Percentiles rank a stretch among this genome's conserved stretches.
Conservation (phyloP, 805 yeast genomes). For the Kodamaea kakaduensis region DNA sequence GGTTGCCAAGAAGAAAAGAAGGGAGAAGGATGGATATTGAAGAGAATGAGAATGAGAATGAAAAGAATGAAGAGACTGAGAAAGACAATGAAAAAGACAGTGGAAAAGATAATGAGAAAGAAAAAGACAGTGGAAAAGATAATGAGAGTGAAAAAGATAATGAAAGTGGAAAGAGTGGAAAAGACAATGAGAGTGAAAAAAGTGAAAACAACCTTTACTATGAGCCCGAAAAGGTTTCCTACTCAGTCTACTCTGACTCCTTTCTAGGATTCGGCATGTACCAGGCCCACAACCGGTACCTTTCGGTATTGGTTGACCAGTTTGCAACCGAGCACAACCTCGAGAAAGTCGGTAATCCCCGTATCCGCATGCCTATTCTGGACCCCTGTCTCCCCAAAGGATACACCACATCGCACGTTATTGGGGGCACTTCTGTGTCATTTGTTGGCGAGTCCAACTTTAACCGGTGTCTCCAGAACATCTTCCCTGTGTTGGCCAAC, state of each 20-base stretch:
- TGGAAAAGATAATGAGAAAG: constrained; percentile 1
- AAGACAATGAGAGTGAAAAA: neutral
- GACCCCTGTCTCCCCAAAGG: constrained; percentile 62
- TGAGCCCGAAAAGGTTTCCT: constrained; percentile 28
- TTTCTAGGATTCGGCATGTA: constrained; percentile 59
- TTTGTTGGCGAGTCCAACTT: constrained; percentile 54
- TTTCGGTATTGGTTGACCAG: constrained; percentile 29
- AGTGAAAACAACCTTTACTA: neutral
- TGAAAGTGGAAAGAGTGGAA: neutral
- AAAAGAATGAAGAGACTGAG: neutral
- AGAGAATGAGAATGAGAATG: neutral
- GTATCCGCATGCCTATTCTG: constrained; percentile 26
- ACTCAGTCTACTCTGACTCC: constrained; percentile 49
- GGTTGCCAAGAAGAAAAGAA: constrained; percentile 18
- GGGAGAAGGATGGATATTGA: constrained; percentile 6
- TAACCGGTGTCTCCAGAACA: constrained; percentile 41
- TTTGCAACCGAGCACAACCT: constrained; percentile 17
- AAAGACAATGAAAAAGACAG: neutral
- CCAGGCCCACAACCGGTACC: constrained; percentile 49
- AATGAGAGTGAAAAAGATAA: neutral
- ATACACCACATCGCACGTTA: constrained; percentile 21
- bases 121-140: neutral
- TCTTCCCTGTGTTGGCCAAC: constrained; percentile 44
- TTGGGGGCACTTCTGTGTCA: constrained; percentile 25
- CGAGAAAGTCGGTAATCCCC: constrained; percentile 1